Evolutionary conservation across 1,284 basidiomycete genomes (phyloP).

Genomic region (Rhodotorula sp.): DNA sequence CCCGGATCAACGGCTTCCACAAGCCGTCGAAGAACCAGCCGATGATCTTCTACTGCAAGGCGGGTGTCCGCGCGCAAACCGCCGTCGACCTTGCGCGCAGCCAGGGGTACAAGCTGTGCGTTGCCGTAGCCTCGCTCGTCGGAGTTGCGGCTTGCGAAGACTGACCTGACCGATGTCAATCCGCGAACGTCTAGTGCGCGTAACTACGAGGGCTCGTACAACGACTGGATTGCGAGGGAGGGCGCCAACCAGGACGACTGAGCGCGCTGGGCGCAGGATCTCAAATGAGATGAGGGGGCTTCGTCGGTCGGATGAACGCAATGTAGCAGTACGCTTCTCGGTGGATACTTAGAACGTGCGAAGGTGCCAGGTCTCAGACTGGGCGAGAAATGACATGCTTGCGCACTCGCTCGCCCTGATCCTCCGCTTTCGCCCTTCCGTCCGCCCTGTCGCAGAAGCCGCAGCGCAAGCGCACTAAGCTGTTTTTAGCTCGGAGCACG

Average conservation of each 20-base stretch:
- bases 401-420: no score
- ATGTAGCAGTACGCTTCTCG: background rate
- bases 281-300: no score
- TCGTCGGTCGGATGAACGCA: background rate
- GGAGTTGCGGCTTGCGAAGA: background rate
- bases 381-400: no score
- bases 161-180: background rate
- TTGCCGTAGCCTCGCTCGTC: background rate
- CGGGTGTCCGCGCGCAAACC: constrained; percentile 78
- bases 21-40: constrained; percentile 77
- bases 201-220: constrained; percentile 90
- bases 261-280: background rate
- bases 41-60: constrained; percentile 91
- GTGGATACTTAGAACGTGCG: no score
- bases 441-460: no score
- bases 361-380: no score
- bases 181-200: constrained; percentile 62
- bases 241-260: constrained; percentile 28
- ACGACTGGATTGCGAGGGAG: constrained; percentile 75
- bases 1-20: constrained; percentile 69
- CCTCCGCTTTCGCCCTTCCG: no score
- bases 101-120: constrained; percentile 82
- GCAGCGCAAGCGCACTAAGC: no score
- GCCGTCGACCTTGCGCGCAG: constrained; percentile 81
- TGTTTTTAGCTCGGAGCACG: no score